A percentile compares a stretch with the other conserved stretches of the same genome.
phyloP scores from a whole-genome alignment of 2,329 filamentous ascomycete genomes.

The Graphium sp. region DNA sequence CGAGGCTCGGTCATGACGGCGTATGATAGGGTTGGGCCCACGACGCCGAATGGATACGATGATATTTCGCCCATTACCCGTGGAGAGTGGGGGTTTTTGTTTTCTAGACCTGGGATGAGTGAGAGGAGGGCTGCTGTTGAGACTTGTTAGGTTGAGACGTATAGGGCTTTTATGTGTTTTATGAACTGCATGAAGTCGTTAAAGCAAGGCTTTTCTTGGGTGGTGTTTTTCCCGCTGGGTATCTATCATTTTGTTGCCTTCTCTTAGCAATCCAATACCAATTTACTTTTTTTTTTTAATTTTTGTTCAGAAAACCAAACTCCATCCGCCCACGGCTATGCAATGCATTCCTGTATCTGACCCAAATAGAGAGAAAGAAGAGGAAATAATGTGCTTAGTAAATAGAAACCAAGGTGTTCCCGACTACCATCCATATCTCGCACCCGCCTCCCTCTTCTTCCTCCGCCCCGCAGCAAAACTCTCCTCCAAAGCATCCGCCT shows the following conservation, averaged over 20 bases:
- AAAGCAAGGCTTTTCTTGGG: slow-evolving; percentile 2
- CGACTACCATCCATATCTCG: slow-evolving; percentile 60
- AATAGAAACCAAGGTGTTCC: not conserved
- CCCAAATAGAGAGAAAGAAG: slow-evolving; percentile 1
- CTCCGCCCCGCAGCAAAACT: slow-evolving; percentile 69
- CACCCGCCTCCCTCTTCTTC: slow-evolving; percentile 68
- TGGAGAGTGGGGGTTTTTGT: slow-evolving; percentile 46
- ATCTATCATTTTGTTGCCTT: too few species aligned
- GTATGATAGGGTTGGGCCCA: slow-evolving; percentile 20
- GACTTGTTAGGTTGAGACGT: slow-evolving; percentile 18
- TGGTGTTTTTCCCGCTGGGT: slow-evolving; percentile 4
- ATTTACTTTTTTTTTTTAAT: slow-evolving; percentile 5
- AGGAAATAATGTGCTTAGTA: slow-evolving; percentile 1
- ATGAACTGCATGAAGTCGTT: slow-evolving; percentile 2
- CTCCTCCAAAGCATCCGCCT: slow-evolving; percentile 80
- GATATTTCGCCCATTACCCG: slow-evolving; percentile 46
- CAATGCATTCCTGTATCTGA: too few species aligned
- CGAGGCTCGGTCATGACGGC: not conserved
- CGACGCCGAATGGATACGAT: slow-evolving; percentile 41
- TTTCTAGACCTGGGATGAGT: slow-evolving; percentile 27
- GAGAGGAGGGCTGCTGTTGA: slow-evolving; percentile 31
- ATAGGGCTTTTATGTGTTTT: not conserved
- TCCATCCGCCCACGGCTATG: slow-evolving; percentile 1
- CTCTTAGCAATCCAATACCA: too few species aligned
- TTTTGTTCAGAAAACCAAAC: slow-evolving; percentile 5